Evolutionary conservation across 441 rosid genomes (phyloP), one percentile per base, ranked within the genome.

Genomic region (Biscutella auriculata): DNA sequence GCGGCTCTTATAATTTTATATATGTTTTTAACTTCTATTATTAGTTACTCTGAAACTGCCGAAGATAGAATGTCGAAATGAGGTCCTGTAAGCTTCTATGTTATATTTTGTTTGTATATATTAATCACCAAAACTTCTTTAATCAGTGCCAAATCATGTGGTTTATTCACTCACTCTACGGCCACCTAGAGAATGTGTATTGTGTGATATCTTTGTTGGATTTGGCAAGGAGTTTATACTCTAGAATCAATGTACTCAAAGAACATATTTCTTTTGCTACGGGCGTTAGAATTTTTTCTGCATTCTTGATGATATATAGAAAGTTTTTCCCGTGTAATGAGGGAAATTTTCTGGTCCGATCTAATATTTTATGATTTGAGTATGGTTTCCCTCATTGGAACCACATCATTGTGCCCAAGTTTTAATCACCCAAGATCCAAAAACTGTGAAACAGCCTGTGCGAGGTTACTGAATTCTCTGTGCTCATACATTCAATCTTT

Each of bases 21-120:
- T 36, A 10, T 54, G n/a, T 30, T 32, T 61, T 23, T 10, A 16
- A 8, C 30, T 55, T 62, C 68, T 68, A 33, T 61, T 23, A 39
- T 48, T 62, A 62, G 59, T 61, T 54, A 8, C 52, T 54, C 27
- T 27, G 27, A 46, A 8, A 32, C 28, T 68, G 23, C 47, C 28
- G 40, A 26, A 50, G 40, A 61, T 54, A 61, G 53, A 26, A 61
- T 48, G 49, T 41, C n/a, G 6, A 53, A 13, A 5, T 52, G 35
- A 6, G 29, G 42, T 17, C 21, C 16, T 67, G 29, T 46, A 33
- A 40, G 48, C 42, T 29, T 43, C 21, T 43, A 15, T 62, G 33
- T 37, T 52, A 7, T 33, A 39, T 39, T 49, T 21, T 48, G 14
- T 9, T 34, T 8, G 6, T 45, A 33, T 32, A 19, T 34, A n/a